Evolutionary conservation across 225 moss, liverwort and hornwort species (phyloP), one percentile per base, ranked within the genome.

Genomic region (Marchantia paleacea): DNA sequence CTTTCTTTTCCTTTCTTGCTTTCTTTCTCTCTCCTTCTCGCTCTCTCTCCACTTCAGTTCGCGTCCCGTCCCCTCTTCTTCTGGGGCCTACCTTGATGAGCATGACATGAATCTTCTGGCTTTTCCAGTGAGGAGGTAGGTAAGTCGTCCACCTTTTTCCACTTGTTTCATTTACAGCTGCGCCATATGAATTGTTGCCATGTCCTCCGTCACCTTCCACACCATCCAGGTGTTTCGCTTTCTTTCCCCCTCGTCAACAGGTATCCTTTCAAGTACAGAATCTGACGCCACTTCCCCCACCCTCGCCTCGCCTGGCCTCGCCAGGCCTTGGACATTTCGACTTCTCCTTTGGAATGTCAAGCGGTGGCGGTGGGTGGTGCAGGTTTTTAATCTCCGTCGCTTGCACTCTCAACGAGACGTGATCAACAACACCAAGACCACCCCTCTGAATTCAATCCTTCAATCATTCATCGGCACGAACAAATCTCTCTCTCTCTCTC

Each of bases 151-250:
- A 26, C 9, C 66, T 66, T 66, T 66, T 28, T 29, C 66, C 66
- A 39, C 22, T 66, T 11, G 25, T 66, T 66, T 28, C 66, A 66
- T 66, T 26, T 66, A 26, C 66, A 66, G 66, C 66, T 8, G 39
- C 39, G 39, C 66, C 25, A 66, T 66, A 7, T 66, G 26, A 66
- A 29, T 26, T 26, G 6, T 22, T 60, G 6, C 60, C 39, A 39
- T 19, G 14, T 57, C 24, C 64, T 20, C 64, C 64, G 3, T 64
- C 8, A 64, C 19, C 64, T 15, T 64, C 64, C 64, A 24, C 64
- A 64, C 64, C 64, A 64, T 64, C 64, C 64, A 64, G 64, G 64
- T 64, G 64, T 64, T 63, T 64, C 64, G n/a, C 64, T 64, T 64
- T 64, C n/a, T 64, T n/a, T 15, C 64, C 39, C 39, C 39, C 39